These are phyloP conservation scores for Saururus chinensis DNA, from an alignment of 164 flowering plant genomes.

Conservation along the genomic window DNA sequence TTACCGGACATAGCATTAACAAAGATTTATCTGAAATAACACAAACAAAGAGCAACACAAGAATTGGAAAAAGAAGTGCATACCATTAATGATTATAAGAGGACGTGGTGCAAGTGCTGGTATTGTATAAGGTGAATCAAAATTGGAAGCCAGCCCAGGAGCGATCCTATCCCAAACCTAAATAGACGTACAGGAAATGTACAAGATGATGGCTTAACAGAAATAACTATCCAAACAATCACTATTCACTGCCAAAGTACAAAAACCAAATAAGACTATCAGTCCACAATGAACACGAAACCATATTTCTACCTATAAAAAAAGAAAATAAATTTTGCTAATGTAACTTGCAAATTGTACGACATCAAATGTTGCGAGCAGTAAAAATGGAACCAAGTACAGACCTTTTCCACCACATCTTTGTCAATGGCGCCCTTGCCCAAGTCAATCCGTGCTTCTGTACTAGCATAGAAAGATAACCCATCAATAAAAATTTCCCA, in stretches of 20 bases:
- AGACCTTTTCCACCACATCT: slow-evolving; percentile 92
- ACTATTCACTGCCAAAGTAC: too few species aligned
- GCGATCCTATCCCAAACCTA: slow-evolving; percentile 92
- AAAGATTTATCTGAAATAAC: neutral
- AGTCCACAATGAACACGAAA: too few species aligned
- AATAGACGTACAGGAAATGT: too few species aligned
- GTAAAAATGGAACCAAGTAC: slow-evolving; percentile 6
- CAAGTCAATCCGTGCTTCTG: slow-evolving; percentile 70
- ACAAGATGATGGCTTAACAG: too few species aligned
- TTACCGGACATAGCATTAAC: neutral
- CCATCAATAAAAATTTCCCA: neutral
- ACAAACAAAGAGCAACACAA: neutral
- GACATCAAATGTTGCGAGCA: too few species aligned
- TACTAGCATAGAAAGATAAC: slow-evolving; percentile 1
- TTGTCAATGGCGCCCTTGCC: slow-evolving; percentile 60
- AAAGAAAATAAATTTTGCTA: too few species aligned
- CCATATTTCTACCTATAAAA: too few species aligned
- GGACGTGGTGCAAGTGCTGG: slow-evolving; percentile 90
- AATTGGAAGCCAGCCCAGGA: slow-evolving; percentile 68
- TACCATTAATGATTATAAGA: slow-evolving; percentile 81
- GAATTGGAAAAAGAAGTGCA: neutral
- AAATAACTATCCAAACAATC: neutral
- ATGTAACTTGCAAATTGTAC: neutral
- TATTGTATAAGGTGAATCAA: slow-evolving; percentile 73
- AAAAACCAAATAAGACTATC: too few species aligned